Evolutionary conservation across 805 yeast species (phyloP).

Genomic region (Candida namnaoensis): DNA sequence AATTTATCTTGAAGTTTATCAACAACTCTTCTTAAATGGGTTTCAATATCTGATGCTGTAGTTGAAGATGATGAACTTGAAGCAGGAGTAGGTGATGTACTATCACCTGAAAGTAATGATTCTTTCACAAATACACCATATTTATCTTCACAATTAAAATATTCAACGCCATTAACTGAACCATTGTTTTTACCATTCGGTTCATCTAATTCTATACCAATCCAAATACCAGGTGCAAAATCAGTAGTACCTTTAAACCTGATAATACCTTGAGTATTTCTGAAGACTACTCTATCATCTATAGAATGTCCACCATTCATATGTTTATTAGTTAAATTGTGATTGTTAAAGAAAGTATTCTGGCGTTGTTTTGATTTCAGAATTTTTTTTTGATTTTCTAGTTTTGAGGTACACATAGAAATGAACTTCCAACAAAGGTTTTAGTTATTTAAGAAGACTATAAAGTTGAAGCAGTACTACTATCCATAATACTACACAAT

Average conservation of each 20-base stretch:
- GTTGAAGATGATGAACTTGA: not conserved
- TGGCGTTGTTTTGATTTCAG: no score
- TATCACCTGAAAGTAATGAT: constrained; percentile 8
- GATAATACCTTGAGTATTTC: constrained; percentile 35
- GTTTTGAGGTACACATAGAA: no score
- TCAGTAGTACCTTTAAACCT: constrained; percentile 43
- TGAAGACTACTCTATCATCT: constrained; percentile 25
- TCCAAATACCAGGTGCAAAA: constrained; percentile 66
- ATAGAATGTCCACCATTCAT: not conserved
- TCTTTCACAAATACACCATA: constrained; percentile 44
- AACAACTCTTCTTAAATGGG: constrained; percentile 21
- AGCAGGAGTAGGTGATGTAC: not conserved
- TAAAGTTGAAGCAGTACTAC: no score
- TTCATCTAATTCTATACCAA: constrained; percentile 71
- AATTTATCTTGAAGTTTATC: constrained; percentile 38
- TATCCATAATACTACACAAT: no score
- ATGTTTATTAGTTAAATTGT: no score
- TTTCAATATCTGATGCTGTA: not conserved
- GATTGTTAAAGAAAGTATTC: no score
- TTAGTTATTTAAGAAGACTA: no score
- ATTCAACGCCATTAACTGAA: constrained; percentile 44
- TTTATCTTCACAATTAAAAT: constrained; percentile 51
- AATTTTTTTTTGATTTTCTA: no score
- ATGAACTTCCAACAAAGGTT: no score
- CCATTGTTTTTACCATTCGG: constrained; percentile 84